These are phyloP conservation scores for Cadophora sp. DNA, from an alignment of 2,329 filamentous ascomycete genomes.

Conservation along the genomic window DNA sequence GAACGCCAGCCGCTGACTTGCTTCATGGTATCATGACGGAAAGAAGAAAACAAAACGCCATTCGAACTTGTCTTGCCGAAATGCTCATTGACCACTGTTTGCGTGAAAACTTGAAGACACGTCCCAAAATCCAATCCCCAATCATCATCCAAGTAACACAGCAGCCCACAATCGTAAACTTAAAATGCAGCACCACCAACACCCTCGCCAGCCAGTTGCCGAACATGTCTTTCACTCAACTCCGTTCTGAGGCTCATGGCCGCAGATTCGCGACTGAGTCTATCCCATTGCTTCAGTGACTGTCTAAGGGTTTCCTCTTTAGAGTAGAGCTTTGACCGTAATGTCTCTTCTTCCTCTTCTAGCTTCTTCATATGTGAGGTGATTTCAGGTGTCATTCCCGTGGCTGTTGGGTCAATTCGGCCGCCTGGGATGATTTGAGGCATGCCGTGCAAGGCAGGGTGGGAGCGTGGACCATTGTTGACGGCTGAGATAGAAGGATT, in stretches of 20 bases:
- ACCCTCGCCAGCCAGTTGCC: constrained; percentile 44
- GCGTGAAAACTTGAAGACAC: too few species aligned
- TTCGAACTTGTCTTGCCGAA: neutral
- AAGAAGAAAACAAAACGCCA: neutral
- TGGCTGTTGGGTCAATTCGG: constrained; percentile 42
- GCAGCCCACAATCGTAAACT: neutral
- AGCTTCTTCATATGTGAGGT: constrained; percentile 41
- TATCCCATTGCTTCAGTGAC: constrained; percentile 43
- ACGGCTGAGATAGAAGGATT: constrained; percentile 23
- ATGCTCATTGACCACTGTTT: neutral
- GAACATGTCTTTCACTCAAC: constrained; percentile 44
- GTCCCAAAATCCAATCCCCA: neutral
- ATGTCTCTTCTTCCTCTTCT: constrained; percentile 43
- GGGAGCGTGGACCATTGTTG: constrained; percentile 39
- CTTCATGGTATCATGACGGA: constrained; percentile 13
- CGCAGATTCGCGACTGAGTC: constrained; percentile 39
- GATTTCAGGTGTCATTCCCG: constrained; percentile 41
- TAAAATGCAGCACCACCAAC: constrained; percentile 45
- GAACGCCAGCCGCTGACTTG: constrained; percentile 9
- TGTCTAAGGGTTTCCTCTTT: constrained; percentile 44
- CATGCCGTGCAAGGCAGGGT: constrained; percentile 44
- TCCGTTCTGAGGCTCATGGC: constrained; percentile 42
- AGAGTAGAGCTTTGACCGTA: constrained; percentile 40
- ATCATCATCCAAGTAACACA: constrained; percentile 1
- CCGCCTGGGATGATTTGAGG: constrained; percentile 43